Percentiles rank a stretch among this genome's conserved stretches.
These are phyloP conservation scores for Backusella parvicylindrica DNA, from an alignment of 192 early-diverging fungal genomes.

Conservation along the genomic window DNA sequence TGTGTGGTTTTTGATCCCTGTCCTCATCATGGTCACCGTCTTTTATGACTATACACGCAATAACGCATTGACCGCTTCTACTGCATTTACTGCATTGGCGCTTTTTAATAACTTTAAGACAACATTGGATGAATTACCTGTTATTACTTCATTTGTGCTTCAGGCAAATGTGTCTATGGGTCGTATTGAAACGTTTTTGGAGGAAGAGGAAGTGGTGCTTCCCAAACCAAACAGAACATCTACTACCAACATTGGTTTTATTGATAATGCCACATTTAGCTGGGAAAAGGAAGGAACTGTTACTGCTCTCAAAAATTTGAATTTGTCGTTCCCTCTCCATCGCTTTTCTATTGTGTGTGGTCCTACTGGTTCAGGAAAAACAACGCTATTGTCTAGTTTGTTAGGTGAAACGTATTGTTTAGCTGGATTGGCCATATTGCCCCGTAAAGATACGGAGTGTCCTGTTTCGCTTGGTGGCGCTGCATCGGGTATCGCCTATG, in stretches of 20 bases:
- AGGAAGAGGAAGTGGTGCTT: slow-evolving; percentile 59
- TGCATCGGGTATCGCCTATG: slow-evolving; percentile 70
- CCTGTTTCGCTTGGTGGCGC: slow-evolving; percentile 17
- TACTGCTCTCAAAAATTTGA: slow-evolving; percentile 62
- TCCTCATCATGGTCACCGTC: slow-evolving; percentile 58
- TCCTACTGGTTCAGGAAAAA: slow-evolving; percentile 87
- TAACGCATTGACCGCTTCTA: slow-evolving; percentile 55
- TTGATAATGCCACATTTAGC: slow-evolving; percentile 58
- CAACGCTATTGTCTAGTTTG: slow-evolving; percentile 72
- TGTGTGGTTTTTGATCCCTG: slow-evolving; percentile 52
- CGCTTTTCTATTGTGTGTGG: slow-evolving; percentile 78
- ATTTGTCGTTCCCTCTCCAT: slow-evolving; percentile 60
- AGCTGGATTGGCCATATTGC: slow-evolving; percentile 41
- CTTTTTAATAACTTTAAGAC: slow-evolving; percentile 69
- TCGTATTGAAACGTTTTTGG: slow-evolving; percentile 72
- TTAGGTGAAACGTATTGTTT: slow-evolving; percentile 74
- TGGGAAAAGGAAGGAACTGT: slow-evolving; percentile 38
- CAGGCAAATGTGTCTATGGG: slow-evolving; percentile 61
- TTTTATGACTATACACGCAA: slow-evolving; percentile 61
- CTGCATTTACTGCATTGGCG: slow-evolving; percentile 65
- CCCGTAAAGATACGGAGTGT: slow-evolving; percentile 11
- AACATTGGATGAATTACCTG: slow-evolving; percentile 58
- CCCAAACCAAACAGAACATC: neutral
- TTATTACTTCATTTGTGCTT: slow-evolving; percentile 54
- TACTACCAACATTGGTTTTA: slow-evolving; percentile 54